Base-by-base conservation (phyloP, 140 eudicot genomes). In the Erigeron philadelphicus region DNA sequence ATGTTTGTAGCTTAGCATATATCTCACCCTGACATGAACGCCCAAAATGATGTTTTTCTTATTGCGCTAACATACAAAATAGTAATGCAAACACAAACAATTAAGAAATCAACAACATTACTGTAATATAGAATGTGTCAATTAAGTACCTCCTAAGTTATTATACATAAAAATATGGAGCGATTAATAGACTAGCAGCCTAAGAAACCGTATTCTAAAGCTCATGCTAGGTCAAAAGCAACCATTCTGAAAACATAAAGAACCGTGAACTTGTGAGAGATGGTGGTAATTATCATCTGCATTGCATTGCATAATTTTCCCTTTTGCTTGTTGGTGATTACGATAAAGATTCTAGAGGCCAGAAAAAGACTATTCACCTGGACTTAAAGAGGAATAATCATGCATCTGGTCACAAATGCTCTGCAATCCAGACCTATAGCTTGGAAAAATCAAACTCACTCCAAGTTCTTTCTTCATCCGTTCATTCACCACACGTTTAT, bases 391-490 rank as follows among this genome's bases (percentile, higher is more conserved):
- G 15, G 61, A 60, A 64, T 13, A 13, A 77, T 68, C 58, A 44
- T 73, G 74, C 55, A 84, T 73, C 17, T 82, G 78, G 46, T 91
- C 87, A 45, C 83, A 72, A 21, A 88, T 88, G 77, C 83, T 81
- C 60, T 63, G 81, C 78, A 91, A 67, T 54, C 97, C 97, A 53
- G 89, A 78, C 73, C 61, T 82, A 64, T 88, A 91, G 71, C 83
- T 80, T 10, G 95, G 88, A 86, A 86, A 71, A 61, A 77, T 25
- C 79, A 91, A 70, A 60, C 52, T 65, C 48, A 88, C 91, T 58
- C 96, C 96, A 47, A 91, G 80, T 77, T 88, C 95, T 9, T 75
- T 69, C 81, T 91, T 91, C 85, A 86, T 70, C 43, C 85, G 89
- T 7, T 72, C 72, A 72, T 91, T 91, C 15, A 70, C 81, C 12